Evolutionary conservation across 2,329 filamentous ascomycete genomes (phyloP).

Genomic region (Sporothrix pseudoabietina): DNA sequence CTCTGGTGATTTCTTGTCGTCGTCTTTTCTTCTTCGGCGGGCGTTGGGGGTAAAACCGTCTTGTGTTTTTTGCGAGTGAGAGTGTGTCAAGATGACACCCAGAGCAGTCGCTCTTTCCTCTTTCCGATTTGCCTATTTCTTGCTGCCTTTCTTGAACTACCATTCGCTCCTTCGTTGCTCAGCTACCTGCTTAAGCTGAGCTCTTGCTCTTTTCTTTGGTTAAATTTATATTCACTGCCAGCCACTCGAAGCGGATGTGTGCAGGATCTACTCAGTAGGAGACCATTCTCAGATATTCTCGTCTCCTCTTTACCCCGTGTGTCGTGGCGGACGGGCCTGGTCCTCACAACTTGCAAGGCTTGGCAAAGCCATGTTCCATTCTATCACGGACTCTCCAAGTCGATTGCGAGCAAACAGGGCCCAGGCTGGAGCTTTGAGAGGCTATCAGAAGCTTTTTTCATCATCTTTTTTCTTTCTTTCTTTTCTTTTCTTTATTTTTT

Average conservation of each 20-base stretch:
- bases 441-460: background rate
- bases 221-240: background rate
- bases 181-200: background rate
- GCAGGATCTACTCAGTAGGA: background rate
- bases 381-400: background rate
- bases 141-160: background rate
- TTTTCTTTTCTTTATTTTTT: background rate
- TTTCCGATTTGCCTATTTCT: slow-evolving; percentile 9
- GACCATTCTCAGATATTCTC: background rate
- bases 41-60: background rate
- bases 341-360: background rate
- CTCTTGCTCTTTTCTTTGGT: slow-evolving; percentile 1
- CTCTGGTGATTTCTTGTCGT: background rate
- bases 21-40: background rate
- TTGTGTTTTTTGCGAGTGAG: background rate
- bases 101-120: background rate
- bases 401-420: background rate
- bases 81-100: background rate
- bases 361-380: background rate
- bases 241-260: background rate
- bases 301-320: background rate
- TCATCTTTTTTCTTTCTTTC: background rate
- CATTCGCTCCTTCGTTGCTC: background rate
- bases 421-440: background rate
- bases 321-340: background rate